phyloP scores from a whole-genome alignment of 192 early-diverging fungal species.

The Oehlia diaphana region DNA sequence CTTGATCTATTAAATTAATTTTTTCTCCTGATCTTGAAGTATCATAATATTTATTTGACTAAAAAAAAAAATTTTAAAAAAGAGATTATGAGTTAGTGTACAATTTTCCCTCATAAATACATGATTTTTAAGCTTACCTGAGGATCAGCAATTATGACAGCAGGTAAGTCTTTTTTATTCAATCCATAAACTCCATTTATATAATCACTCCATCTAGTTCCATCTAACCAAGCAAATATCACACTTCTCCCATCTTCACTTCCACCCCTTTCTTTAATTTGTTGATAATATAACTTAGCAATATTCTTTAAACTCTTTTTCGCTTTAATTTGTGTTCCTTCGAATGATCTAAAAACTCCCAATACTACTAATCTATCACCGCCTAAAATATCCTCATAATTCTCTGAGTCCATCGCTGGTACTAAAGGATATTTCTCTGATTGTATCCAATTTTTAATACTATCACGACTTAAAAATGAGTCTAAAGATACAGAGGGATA shows the following conservation, averaged over 20 bases:
- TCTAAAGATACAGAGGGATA: slow-evolving; percentile 27
- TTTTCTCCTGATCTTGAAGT: slow-evolving; percentile 5
- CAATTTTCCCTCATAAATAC: not conserved
- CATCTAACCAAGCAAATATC: slow-evolving; percentile 67
- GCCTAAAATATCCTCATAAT: slow-evolving; percentile 69
- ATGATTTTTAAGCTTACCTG: not conserved
- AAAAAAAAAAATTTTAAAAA: not conserved
- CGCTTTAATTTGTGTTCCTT: slow-evolving; percentile 19
- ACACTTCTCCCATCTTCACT: slow-evolving; percentile 31
- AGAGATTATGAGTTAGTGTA: not conserved
- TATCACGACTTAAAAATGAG: slow-evolving; percentile 35
- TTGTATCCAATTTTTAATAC: slow-evolving; percentile 61
- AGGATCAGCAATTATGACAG: slow-evolving; percentile 26
- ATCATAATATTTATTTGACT: slow-evolving; percentile 27
- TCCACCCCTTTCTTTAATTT: slow-evolving; percentile 27
- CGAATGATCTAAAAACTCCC: slow-evolving; percentile 56
- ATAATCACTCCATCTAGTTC: slow-evolving; percentile 61
- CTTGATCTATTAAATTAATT: not conserved
- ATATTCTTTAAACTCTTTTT: slow-evolving; percentile 31
- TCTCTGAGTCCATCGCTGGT: slow-evolving; percentile 61
- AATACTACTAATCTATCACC: slow-evolving; percentile 65
- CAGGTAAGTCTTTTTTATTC: slow-evolving; percentile 30
- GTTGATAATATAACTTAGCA: slow-evolving; percentile 34
- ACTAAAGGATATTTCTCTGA: slow-evolving; percentile 67
- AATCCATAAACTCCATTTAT: slow-evolving; percentile 53